Base-by-base conservation (phyloP, 805 yeast genomes). In the Cyberlindnera euphorbiiphila region DNA sequence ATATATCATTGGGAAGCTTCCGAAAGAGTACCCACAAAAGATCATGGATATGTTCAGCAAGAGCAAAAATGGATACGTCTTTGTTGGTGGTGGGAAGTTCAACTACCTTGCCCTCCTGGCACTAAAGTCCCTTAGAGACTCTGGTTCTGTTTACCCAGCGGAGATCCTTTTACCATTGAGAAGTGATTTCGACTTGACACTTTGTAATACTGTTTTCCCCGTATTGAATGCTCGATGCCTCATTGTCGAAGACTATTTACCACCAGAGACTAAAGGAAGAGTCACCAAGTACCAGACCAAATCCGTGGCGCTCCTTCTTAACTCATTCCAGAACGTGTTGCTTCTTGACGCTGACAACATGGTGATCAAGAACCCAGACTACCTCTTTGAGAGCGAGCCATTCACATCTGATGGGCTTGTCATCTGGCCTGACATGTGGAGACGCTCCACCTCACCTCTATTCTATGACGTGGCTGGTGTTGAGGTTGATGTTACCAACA, bases 261-360 rank as follows among this genome's bases (percentile, higher is more conserved):
- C 82, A 1, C 50, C 65, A 9, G 61, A 62, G 12, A 64, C 71
- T 15, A 60, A 67, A 53, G 50, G 51, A 7, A 54, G 60, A 31
- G 69, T 76, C 41, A 51, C 54, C 19, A 60, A 66, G 57, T 85
- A 77, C 56, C 89, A 84, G 49, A 72, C 71, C 53, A 85, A 85
- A 56, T 69, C 79, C 0, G 66, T 85, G 37, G 85, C 93, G 0
- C 52, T 86, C 17, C 61, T 85, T 42, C 75, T 82, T n/a, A 81
- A 91, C 2, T 69, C 80, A 25, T 86, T 85, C 59, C 83, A 84
- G 49, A 76, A 83, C 46, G 78, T 82, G 12, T 65, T 85, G 47
- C 66, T 83, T 33, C 57, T 85, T 47, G 96, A 86, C 54, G 76
- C 88, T 31, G 95, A 86, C 60, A 76, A 81, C 42, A 67, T 79